Base-by-base conservation (phyloP, 2,329 filamentous ascomycete genomes). In the Bipolaris oryzae region DNA sequence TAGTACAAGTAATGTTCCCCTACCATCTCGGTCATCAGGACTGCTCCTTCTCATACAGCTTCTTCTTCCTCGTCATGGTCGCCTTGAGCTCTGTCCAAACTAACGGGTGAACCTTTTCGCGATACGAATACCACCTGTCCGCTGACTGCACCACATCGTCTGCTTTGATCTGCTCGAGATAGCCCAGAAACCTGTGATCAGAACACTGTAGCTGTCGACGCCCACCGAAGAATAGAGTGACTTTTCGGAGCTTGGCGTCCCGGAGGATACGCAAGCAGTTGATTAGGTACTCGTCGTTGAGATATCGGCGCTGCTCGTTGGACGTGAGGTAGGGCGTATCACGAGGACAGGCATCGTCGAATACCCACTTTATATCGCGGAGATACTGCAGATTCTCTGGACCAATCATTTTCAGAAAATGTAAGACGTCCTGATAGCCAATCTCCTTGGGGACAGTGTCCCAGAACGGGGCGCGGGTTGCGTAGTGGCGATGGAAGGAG, bases 331-430 rank as follows among this genome's bases (percentile, higher is more conserved):
- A 66, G 0, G 78, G 76, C 39, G 78, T 78, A 11, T 77, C 66
- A 18, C 74, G 76, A 3, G 76, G 77, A 5, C 69, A 67, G 0
- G 79, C 80, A 56, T 84, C 81, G 39, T 79, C 78, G 44, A 83
- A 77, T 16, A 69, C 58, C 55, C 83, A 68, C 13, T 74, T 76
- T 39, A 83, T 57, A 34, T 79, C 73, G 42, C 80, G 78, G n/a
- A 84, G 69, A 33, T 79, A 76, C 23, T 74, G 69, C 15, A 80
- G 67, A 59, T 83, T 84, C 56, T 70, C 73, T 1, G 79, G 72
- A 3, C 81, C 81, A 34, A 84, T 82, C 42, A 74, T 74, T 52
- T 77, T 78, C 31, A 84, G 68, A 44, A 81, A 81, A 5, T 76
- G 73, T 7, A 78, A 74, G 16, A 77, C 67, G 47, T 79, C 77